Evolutionary conservation across 495 filamentous ascomycete species (phyloP).

Genomic region (Oleoguttula mirabilis): DNA sequence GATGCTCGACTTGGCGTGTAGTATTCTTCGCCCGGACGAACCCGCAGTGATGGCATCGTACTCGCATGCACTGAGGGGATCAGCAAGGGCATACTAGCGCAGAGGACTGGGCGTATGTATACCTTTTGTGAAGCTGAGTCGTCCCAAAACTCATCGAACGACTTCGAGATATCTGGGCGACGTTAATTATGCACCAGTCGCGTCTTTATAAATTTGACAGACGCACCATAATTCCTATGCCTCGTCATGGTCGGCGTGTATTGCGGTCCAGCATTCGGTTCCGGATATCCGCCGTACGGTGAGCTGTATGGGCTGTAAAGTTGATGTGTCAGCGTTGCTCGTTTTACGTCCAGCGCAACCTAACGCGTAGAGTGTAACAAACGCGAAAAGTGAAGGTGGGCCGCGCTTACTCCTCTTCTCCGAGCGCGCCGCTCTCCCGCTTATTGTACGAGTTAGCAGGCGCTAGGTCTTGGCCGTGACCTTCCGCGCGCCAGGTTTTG

Average conservation of each 20-base stretch:
- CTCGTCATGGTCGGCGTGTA: conserved; percentile 9
- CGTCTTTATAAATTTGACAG: too few species aligned
- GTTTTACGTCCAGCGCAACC: not conserved
- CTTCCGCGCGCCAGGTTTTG: conserved; percentile 10
- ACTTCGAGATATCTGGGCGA: conserved; percentile 1
- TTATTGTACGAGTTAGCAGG: conserved; percentile 15
- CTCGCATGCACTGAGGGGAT: conserved; percentile 32
- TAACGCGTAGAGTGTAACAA: not conserved
- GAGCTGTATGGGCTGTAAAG: conserved; percentile 3
- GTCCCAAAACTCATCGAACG: conserved; percentile 21
- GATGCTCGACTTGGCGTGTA: conserved; percentile 33
- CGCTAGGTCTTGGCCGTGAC: conserved; percentile 16
- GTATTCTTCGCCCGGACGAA: conserved; percentile 34
- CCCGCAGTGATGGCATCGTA: conserved; percentile 33
- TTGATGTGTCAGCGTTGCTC: not conserved
- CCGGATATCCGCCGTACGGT: not conserved
- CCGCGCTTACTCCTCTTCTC: conserved; percentile 8
- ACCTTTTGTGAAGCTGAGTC: conserved; percentile 16
- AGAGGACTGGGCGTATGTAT: too few species aligned
- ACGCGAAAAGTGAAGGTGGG: conserved; percentile 2
- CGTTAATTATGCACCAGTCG: too few species aligned
- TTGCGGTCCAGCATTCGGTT: not conserved
- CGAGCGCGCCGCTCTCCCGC: conserved; percentile 5
- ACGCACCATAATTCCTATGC: conserved; percentile 6
- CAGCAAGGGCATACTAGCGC: too few species aligned